Evolutionary conservation across 306 rosid species (phyloP), one percentile per base, ranked within the genome.

Genomic region (Dalbergia cochinchinensis): DNA sequence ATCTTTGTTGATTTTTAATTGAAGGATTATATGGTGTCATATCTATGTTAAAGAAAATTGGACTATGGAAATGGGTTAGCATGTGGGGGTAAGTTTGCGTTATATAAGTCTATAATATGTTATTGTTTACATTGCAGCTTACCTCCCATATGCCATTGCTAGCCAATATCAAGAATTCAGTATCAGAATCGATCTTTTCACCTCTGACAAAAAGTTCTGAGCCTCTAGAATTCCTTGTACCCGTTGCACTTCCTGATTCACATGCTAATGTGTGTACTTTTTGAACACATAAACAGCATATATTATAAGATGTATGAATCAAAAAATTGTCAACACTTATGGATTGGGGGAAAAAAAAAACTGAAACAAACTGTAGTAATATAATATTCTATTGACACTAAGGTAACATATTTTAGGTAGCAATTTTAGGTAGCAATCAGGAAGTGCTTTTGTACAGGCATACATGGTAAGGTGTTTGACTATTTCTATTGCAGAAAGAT

Each of bases 131-230:
- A 61, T 31, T 78, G 16, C 7, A 58, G 55, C 79, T 79, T 86
- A 91, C 99, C 94, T 94, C 94, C 99, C 97, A 95, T 85, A 95
- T 87, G 51, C 95, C 99, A 65, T 26, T 60, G 88, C 94, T 92
- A 74, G 90, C 99, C 66, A 95, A 76, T 79, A 95, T 88, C 64
- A 95, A 77, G 66, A 95, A 95, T 39, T 95, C 97, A 34, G 89
- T 89, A 62, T 80, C 78, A 5, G 85, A 67, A 67, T 87, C 86
- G 7, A 92, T 68, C 78, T 78, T 83, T 81, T 91, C 90, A 31
- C 61, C 71, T 72, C 85, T 89, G 18, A 92, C 67, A 18, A 85
- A 81, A 78, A 92, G 72, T 16, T 91, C 95, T 16, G 94, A 82
- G 82, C 86, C 65, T 77, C 63, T 90, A 4, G 78, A 57, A 26